Conservation (phyloP, 2,329 filamentous ascomycete genomes). For the Trichoderma aggressivum region DNA sequence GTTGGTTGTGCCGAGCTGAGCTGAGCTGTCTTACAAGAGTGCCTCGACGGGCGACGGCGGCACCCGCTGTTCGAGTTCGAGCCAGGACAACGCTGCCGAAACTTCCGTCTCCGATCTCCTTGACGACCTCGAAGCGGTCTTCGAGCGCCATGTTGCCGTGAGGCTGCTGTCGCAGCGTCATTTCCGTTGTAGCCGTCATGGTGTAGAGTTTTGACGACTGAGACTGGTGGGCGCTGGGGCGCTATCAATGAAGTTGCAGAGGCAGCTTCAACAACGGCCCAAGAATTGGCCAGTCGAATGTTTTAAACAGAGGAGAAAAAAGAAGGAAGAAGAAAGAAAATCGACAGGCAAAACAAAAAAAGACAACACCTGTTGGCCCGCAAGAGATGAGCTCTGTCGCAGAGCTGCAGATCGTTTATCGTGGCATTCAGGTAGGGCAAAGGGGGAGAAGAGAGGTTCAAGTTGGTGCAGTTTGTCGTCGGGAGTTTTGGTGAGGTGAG, state of each 20-base stretch:
- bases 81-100: slow-evolving; percentile 95
- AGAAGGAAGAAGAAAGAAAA: neutral
- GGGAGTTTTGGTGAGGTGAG: too few species aligned
- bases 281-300: neutral
- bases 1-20: neutral
- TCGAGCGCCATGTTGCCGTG: slow-evolving; percentile 67
- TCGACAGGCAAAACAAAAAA: slow-evolving; percentile 19
- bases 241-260: neutral
- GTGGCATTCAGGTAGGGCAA: slow-evolving; percentile 35
- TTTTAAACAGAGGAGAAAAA: neutral
- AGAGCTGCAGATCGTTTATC: slow-evolving; percentile 35
- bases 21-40: slow-evolving; percentile 68
- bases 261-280: slow-evolving; percentile 1
- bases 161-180: slow-evolving; percentile 64
- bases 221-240: slow-evolving; percentile 8
- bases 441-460: neutral
- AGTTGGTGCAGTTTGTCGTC: neutral
- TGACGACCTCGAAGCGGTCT: slow-evolving; percentile 93
- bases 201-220: slow-evolving; percentile 17
- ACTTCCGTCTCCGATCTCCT: slow-evolving; percentile 98
- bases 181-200: slow-evolving; percentile 77
- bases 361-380: slow-evolving; percentile 26
- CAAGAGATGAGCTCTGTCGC: slow-evolving; percentile 33
- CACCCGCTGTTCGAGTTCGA: slow-evolving; percentile 84
- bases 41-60: slow-evolving; percentile 81